phyloP scores from a whole-genome alignment of 2,329 filamentous ascomycete species.

The Colletotrichum ledebouriae region DNA sequence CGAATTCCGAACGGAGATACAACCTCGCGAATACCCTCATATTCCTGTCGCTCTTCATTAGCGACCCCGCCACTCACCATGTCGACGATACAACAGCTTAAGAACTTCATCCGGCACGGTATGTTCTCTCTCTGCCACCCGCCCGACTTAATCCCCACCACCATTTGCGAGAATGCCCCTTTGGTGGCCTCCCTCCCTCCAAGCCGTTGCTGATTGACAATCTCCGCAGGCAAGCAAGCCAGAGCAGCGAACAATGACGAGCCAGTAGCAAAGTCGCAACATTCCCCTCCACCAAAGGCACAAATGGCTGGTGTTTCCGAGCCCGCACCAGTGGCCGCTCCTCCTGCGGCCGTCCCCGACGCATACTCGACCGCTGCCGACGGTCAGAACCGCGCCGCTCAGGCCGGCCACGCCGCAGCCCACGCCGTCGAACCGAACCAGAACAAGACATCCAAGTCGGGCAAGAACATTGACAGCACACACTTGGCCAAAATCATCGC shows the following conservation, averaged over 20 bases:
- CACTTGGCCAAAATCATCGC: slow-evolving; percentile 89
- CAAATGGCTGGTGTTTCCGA: slow-evolving; percentile 68
- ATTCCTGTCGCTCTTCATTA: slow-evolving; percentile 8
- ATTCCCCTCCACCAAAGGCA: slow-evolving; percentile 61
- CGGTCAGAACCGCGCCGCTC: slow-evolving; percentile 75
- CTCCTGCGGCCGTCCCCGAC: slow-evolving; percentile 62
- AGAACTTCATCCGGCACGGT: slow-evolving; percentile 98
- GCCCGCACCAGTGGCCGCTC: slow-evolving; percentile 53
- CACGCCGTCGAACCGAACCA: slow-evolving; percentile 74
- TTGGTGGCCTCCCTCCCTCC: slow-evolving; percentile 20
- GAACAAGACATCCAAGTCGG: slow-evolving; percentile 54
- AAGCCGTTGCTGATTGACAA: neutral
- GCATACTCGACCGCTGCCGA: slow-evolving; percentile 73
- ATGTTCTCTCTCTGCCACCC: slow-evolving; percentile 47
- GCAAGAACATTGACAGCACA: slow-evolving; percentile 65
- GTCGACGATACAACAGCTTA: slow-evolving; percentile 91
- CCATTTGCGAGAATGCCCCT: neutral
- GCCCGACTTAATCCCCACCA: neutral
- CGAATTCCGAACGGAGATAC: slow-evolving; percentile 12
- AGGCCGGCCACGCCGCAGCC: slow-evolving; percentile 75
- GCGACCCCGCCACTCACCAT: slow-evolving; percentile 53
- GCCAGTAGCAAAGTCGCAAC: slow-evolving; percentile 65
- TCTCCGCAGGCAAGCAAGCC: slow-evolving; percentile 83
- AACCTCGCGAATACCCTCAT: slow-evolving; percentile 20
- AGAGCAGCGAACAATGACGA: slow-evolving; percentile 72